phyloP scores from a whole-genome alignment of 257 asterid genomes.

The Nyctanthes arbortristis region DNA sequence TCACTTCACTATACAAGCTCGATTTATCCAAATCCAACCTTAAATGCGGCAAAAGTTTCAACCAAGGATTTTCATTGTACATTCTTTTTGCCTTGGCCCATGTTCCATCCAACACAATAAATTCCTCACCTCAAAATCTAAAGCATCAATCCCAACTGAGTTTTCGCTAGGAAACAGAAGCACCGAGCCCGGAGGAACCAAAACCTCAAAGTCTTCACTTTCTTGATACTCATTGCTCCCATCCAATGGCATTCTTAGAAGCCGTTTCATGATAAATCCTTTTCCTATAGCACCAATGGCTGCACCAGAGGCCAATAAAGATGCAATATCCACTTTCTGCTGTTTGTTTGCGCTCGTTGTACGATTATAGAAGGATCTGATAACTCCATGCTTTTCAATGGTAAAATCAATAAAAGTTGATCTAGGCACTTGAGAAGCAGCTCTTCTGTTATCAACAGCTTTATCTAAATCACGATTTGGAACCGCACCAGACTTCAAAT shows the following conservation, averaged over 20 bases:
- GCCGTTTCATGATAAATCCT: conserved; percentile 62
- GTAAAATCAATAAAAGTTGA: conserved; percentile 30
- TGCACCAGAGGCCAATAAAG: conserved; percentile 28
- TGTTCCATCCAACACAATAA: conserved; percentile 84
- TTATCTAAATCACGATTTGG: neutral
- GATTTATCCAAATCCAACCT: conserved; percentile 49
- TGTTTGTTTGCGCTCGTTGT: conserved; percentile 9
- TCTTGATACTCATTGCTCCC: conserved; percentile 38
- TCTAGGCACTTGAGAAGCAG: conserved; percentile 18
- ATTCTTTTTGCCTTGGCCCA: conserved; percentile 94
- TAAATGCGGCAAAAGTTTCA: conserved; percentile 76
- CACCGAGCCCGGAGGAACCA: conserved; percentile 65
- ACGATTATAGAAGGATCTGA: conserved; percentile 24
- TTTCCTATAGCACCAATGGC: conserved; percentile 34
- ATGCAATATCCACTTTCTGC: conserved; percentile 34
- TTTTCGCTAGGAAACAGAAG: conserved; percentile 75
- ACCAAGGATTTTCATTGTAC: conserved; percentile 92
- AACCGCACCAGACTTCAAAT: neutral
- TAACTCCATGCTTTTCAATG: conserved; percentile 52
- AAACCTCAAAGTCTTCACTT: conserved; percentile 54
- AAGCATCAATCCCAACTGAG: conserved; percentile 42
- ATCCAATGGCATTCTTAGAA: conserved; percentile 33
- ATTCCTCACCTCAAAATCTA: conserved; percentile 62
- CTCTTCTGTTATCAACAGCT: neutral
- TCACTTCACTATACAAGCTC: conserved; percentile 87